phyloP scores from a whole-genome alignment of 2,329 filamentous ascomycete genomes.

The Alternaria gaisen region DNA sequence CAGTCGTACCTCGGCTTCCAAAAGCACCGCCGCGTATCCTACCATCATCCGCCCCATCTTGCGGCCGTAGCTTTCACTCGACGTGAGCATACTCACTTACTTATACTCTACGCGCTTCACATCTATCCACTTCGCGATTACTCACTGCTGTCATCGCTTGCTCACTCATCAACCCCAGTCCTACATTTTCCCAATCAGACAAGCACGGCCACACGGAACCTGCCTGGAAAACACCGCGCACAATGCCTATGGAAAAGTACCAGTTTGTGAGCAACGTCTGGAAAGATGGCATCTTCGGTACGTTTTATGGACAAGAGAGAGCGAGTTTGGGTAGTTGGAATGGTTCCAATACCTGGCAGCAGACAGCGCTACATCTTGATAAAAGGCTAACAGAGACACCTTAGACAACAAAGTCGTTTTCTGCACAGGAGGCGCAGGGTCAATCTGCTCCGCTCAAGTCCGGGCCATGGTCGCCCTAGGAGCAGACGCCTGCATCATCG shows the following conservation, averaged over 20 bases:
- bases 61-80: conserved; percentile 34
- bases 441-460: conserved; percentile 94
- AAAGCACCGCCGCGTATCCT: conserved; percentile 11
- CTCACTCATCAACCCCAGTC: conserved; percentile 6
- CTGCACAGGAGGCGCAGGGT: conserved; percentile 92
- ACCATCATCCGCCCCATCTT: conserved; percentile 16
- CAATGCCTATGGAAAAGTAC: conserved; percentile 74
- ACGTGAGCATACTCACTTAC: conserved; percentile 19
- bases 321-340: neutral
- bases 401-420: conserved; percentile 88
- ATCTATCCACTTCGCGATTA: neutral
- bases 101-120: neutral
- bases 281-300: conserved; percentile 88
- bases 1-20: conserved; percentile 33
- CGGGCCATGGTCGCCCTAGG: conserved; percentile 89
- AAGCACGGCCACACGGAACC: conserved; percentile 18
- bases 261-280: conserved; percentile 84
- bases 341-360: neutral
- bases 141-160: neutral
- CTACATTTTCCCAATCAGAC: conserved; percentile 2
- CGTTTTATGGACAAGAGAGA: neutral
- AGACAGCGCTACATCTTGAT: neutral
- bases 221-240: conserved; percentile 34
- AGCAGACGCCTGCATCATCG: conserved; percentile 92
- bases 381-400: conserved; percentile 4